phyloP scores from a whole-genome alignment of 2,329 filamentous ascomycete genomes.

The Claviceps spartinae region DNA sequence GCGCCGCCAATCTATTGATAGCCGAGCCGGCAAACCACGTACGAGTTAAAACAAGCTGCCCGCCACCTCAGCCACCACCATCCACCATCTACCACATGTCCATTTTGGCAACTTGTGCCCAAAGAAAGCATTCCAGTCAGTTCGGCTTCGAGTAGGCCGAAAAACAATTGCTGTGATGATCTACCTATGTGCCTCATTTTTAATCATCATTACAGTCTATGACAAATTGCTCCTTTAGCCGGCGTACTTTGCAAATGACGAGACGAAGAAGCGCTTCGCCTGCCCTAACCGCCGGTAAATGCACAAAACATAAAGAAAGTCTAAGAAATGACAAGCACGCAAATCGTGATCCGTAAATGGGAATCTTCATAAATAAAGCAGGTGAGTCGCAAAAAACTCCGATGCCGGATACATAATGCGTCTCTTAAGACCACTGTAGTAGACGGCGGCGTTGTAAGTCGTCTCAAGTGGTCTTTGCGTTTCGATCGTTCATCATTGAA shows the following conservation, averaged over 20 bases:
- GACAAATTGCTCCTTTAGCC: not conserved
- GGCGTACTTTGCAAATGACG: not conserved
- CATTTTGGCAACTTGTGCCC: not conserved
- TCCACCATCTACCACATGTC: not conserved
- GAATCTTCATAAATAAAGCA: not conserved
- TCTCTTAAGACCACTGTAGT: not conserved
- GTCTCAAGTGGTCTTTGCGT: not conserved
- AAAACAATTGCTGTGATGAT: not conserved
- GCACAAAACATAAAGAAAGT: no score
- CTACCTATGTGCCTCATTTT: not conserved
- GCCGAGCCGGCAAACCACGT: no score
- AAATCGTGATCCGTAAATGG: not conserved
- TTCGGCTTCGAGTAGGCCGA: not conserved
- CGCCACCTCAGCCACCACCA: not conserved
- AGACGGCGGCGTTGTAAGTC: not conserved
- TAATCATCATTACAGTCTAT: not conserved
- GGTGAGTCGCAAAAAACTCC: not conserved
- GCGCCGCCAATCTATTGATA: no score
- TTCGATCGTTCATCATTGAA: not conserved
- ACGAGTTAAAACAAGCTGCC: no score
- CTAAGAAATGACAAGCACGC: no score
- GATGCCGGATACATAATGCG: not conserved
- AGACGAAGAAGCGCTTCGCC: no score
- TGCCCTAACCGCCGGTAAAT: no score
- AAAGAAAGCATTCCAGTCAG: not conserved